Evolutionary conservation across 148 eudicot genomes (phyloP).

Genomic region (Bassia scoparia): DNA sequence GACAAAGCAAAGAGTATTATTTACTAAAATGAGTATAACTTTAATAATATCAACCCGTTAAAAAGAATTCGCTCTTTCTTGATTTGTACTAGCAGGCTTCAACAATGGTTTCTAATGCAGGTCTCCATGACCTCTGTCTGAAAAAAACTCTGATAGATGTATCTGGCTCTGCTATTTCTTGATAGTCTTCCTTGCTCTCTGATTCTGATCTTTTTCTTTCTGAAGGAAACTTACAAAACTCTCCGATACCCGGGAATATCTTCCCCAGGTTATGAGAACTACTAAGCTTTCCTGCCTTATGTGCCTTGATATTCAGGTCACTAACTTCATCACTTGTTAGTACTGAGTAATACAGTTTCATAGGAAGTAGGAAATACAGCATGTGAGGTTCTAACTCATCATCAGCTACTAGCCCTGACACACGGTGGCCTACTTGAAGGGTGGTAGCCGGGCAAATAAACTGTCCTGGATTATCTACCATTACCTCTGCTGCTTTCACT

Average conservation of each 20-base stretch:
- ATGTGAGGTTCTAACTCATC: conserved; percentile 38
- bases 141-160: conserved; percentile 21
- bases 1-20: too few relatives aligned
- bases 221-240: conserved; percentile 33
- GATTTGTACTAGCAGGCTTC: conserved; percentile 33
- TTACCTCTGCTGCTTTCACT: conserved; percentile 44
- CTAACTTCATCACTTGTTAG: conserved; percentile 48
- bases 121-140: conserved; percentile 60
- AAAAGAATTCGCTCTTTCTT: neutral
- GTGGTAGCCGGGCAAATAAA: conserved; percentile 43
- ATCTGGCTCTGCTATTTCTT: neutral
- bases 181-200: neutral
- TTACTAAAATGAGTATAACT: too few relatives aligned
- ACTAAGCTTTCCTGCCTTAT: conserved; percentile 35
- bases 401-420: conserved; percentile 44
- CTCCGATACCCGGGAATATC: conserved; percentile 32
- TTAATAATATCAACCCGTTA: neutral
- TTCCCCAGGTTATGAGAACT: conserved; percentile 35
- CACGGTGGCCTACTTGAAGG: conserved; percentile 44
- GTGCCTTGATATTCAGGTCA: conserved; percentile 31
- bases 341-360: conserved; percentile 49
- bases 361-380: conserved; percentile 46
- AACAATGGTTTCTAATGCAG: conserved; percentile 55
- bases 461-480: conserved; percentile 49
- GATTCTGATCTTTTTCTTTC: conserved; percentile 21